Base-by-base conservation (phyloP, 75 land plant species). In the Pinus albicaulis region DNA sequence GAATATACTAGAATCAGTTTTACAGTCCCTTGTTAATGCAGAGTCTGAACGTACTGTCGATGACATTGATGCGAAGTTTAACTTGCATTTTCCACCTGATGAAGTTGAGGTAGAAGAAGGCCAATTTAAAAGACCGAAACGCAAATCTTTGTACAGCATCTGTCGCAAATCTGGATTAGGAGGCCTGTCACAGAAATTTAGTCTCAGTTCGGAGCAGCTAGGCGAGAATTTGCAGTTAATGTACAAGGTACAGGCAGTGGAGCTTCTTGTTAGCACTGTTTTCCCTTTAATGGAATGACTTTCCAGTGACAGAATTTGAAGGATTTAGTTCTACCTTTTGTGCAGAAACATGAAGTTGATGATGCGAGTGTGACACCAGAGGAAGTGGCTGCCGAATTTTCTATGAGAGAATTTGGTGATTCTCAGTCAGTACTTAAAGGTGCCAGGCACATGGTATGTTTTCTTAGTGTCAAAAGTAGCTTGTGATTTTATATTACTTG, bases 401-500 rank as follows among this genome's bases (percentile, higher is more conserved):
- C 81, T 5, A 88, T 87, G 58, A 79, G 86, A 63, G 90, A 92
- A 85, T 90, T 94, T 87, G 80, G 81, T 73, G 88, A 87, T 57
- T 79, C 94, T 57, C 89, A 86, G 56, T 92, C 89, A 55, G 99
- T 96, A 8, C 92, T 96, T 24, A 85, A 84, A 76, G 98, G 98
- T 71, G 93, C 99, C 23, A 86, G 99, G 78, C 95, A 94, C 81
- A 96, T 96, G 99, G 99, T 96, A 88, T 80, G 86, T 70, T 12
- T 25, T 55, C 57, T 68, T 15, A 36, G 34, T 3, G 6, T 36
- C 0, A 13, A 5, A 28, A 1, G 22, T 44, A 52, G 23, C 56
- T 41, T 8, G 7, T 72, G 57, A 7, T 63, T 1, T 60, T 59
- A 28, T 55, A 25, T 60, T 83, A 20, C 63, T 55, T 25, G 22